Evolutionary conservation across 1,139 yeast genomes (phyloP), one percentile per base, ranked within the genome.

Genomic region (Candida sp.): DNA sequence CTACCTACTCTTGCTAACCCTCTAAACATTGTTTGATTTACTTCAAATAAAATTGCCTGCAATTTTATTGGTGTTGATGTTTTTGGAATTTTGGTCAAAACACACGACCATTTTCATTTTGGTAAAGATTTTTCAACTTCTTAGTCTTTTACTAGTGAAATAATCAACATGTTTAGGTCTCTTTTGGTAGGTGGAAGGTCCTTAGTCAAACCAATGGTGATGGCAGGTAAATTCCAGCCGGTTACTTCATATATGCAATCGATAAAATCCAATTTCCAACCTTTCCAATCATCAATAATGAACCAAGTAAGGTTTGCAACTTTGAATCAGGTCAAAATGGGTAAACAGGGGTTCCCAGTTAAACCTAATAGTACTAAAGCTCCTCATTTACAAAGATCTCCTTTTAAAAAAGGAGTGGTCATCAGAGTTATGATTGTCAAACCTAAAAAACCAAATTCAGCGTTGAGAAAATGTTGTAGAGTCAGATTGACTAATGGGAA

Each of bases 361-460:
- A 63, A 78, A 49, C 70, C 68, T 39, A 63, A 58, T 49, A 57
- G 55, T 6, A 63, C 85, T 2, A 81, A 79, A 53, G 78, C 97
- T 1, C 97, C 97, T 7, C 95, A 88, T 67, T 77, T 93, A 50
- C 83, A 84, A n/a, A 66, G 66, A 12, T 79, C 84, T 53, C 98
- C 98, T 1, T 87, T 89, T 59, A 82, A 84, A 55, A 89, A 90
- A 56, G 99, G 97, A 29, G 98, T 93, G 4, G 96, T 93, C n/a
- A 73, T 91, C 45, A 79, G 97, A 62, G 96, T 91, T 23, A 87
- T 91, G 93, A 87, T 90, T 49, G 76, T 91, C 53, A 93, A 93
- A 65, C 99, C 99, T 39, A 93, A 93, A 74, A 95, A 95, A 63
- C 99, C 99, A 39, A 95, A 95, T 70, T 93, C 98, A 39, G 97